Evolutionary conservation across 148 eudicot genomes (phyloP).

Genomic region (Limonium bicolor): DNA sequence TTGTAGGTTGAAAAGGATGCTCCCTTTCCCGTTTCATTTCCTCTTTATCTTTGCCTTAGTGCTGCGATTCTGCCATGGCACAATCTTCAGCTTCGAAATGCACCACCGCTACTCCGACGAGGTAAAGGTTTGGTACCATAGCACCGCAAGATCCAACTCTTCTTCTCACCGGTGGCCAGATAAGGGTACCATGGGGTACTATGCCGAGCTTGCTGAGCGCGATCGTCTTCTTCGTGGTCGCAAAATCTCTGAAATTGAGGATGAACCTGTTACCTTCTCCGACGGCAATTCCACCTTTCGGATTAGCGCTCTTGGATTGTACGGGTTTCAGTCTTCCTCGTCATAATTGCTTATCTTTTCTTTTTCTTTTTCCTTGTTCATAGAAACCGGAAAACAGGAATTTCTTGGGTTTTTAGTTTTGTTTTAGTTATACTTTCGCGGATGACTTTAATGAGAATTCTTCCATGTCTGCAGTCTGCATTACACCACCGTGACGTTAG

Average conservation of each 20-base stretch:
- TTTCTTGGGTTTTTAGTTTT: background rate
- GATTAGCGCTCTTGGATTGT: slow-evolving; percentile 81
- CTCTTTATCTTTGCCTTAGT: slow-evolving; percentile 1
- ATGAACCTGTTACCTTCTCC: slow-evolving; percentile 46
- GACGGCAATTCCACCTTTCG: slow-evolving; percentile 68
- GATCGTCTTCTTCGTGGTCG: slow-evolving; percentile 38
- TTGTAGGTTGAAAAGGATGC: background rate
- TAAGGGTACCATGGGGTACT: slow-evolving; percentile 23
- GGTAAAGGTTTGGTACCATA: slow-evolving; percentile 17
- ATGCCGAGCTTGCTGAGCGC: slow-evolving; percentile 26
- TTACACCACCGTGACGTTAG: slow-evolving; percentile 76
- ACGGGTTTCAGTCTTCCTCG: slow-evolving; percentile 9
- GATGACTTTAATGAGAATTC: background rate
- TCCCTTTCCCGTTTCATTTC: background rate
- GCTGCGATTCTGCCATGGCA: slow-evolving; percentile 8
- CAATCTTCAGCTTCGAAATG: slow-evolving; percentile 31
- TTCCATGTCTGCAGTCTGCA: slow-evolving; percentile 58
- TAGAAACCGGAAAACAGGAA: background rate
- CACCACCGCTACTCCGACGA: slow-evolving; percentile 31
- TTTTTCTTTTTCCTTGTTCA: background rate
- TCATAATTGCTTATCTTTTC: slow-evolving; percentile 1
- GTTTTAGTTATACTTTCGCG: background rate
- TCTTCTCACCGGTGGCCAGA: slow-evolving; percentile 12
- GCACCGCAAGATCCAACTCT: background rate
- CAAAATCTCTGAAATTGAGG: slow-evolving; percentile 28